Evolutionary conservation across 1,284 basidiomycete genomes (phyloP), one percentile per base, ranked within the genome.

Genomic region (Trichosporon sp.): DNA sequence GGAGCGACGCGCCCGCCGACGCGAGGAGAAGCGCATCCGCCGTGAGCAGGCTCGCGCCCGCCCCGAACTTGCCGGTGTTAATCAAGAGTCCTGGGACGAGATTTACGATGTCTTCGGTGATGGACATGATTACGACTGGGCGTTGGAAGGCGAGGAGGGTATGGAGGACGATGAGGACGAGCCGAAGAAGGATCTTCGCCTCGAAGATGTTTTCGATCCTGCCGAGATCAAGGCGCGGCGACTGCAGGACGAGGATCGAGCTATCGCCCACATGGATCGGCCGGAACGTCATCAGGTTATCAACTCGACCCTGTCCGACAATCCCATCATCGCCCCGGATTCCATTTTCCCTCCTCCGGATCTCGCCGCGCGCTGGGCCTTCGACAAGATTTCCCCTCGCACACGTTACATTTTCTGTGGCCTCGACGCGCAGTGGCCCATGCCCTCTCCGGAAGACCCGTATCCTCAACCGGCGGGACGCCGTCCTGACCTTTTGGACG

Each of bases 41-140:
- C 70, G 90, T 89, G 83, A 88, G 87, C 81, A 88, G 88, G 81
- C 86, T 87, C 73, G 87, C 87, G 71, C 87, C 83, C 87, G 89
- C 70, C 91, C 91, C 56, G 91, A 92, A 76, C 83, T 93, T 67
- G 87, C 89, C 25, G 95, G 95, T 47, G 92, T 97, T 70, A 93
- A 95, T 77, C 89, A 91, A 62, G 89, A 87, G 92, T 93, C 95
- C 35, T 98, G 95, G 94, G 91, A 94, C 70, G 97, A 98, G 83
- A 92, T 99, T 63, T 91, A 92, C 73, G 96, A 95, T 73, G 93
- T 99, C 11, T 99, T 99, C 78, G 97, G 97, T 42, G 93, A 97
- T 75, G 97, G 97, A 21, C 90, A 92, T 76, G 96, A 99, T 75
- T 99, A 96, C 78, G 94, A 93, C 75, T 97, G 93, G 92, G 95